phyloP scores from a whole-genome alignment of 2,329 filamentous ascomycete species.

The Septoria linicola region DNA sequence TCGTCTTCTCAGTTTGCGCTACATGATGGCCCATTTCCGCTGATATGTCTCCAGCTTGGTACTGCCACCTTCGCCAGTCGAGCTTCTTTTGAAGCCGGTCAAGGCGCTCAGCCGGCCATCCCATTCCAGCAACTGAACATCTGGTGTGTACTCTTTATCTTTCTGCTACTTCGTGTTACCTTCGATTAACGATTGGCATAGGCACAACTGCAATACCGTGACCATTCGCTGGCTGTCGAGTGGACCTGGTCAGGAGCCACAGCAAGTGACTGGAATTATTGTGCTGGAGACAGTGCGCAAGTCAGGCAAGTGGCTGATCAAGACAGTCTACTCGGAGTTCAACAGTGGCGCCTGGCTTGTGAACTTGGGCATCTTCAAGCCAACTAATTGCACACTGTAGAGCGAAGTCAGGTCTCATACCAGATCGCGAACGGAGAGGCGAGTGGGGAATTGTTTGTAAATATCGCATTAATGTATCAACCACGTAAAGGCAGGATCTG shows the following conservation, averaged over 20 bases:
- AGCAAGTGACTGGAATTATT: slow-evolving; percentile 35
- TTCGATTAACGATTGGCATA: background rate
- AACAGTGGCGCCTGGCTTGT: slow-evolving; percentile 39
- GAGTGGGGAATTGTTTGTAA: too few relatives aligned
- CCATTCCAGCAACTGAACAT: slow-evolving; percentile 35
- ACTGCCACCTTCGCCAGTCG: slow-evolving; percentile 31
- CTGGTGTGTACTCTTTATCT: slow-evolving; percentile 21
- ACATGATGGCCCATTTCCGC: background rate
- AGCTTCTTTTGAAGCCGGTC: slow-evolving; percentile 30
- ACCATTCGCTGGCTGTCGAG: slow-evolving; percentile 34
- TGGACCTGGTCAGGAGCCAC: slow-evolving; percentile 24
- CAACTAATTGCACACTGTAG: slow-evolving; percentile 29
- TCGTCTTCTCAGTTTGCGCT: slow-evolving; percentile 12
- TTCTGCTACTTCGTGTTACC: background rate
- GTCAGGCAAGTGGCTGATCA: slow-evolving; percentile 33
- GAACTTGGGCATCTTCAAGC: slow-evolving; percentile 34
- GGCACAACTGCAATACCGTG: slow-evolving; percentile 35
- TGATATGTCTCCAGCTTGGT: slow-evolving; percentile 24
- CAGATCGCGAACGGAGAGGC: background rate
- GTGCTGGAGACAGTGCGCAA: slow-evolving; percentile 31
- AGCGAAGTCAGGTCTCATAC: background rate
- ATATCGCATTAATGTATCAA: too few relatives aligned
- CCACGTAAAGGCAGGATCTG: too few relatives aligned
- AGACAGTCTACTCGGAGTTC: slow-evolving; percentile 38
- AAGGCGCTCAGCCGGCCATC: slow-evolving; percentile 33